Base-by-base conservation (phyloP, 441 rosid genomes). In the Omphalea diandra region DNA sequence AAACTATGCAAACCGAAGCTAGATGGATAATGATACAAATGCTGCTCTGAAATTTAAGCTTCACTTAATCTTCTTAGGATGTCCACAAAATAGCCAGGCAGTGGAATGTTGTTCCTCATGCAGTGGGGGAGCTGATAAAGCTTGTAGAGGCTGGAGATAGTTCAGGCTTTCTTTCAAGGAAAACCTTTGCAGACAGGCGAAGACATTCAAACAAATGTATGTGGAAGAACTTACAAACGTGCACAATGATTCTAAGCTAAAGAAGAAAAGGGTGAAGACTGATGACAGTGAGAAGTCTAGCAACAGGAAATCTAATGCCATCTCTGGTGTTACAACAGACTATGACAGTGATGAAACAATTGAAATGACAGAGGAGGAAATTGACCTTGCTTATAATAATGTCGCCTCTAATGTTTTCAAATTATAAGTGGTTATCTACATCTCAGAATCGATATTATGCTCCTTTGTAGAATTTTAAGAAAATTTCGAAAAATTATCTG, bases 321-420 rank as follows among this genome's bases (percentile, higher is more conserved):
- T 44, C 43, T 54, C 82, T 58, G 50, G 57, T 26, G 78, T 67
- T 63, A 69, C 65, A 5, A 56, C 67, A 2, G 92, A 74, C 14
- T 95, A 87, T 18, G 91, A 95, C 73, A 90, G 97, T 15, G 99
- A 95, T 1, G 88, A 87, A 79, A 95, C 98, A 24, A 76, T 93
- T 22, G 97, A 88, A 84, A 93, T 95, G 98, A 90, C 98, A 1
- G 95, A 89, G 79, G 97, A 90, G 65, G 98, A 93, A 78, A 88
- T 88, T 40, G 90, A 88, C 46, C 67, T 63, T 55, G 97, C 97
- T 22, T 80, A 73, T 70, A 76, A 68, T 60, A 80, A 70, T 22
- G 79, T 88, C 65, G 77, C 76, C 63, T 74, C 82, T 18, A 73
- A 69, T 68, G 72, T 77, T 70, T 71, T 75, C 52, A 81, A 79